These are phyloP conservation scores for Lophium mytilinum DNA, from an alignment of 495 filamentous ascomycete genomes.

Conservation along the genomic window DNA sequence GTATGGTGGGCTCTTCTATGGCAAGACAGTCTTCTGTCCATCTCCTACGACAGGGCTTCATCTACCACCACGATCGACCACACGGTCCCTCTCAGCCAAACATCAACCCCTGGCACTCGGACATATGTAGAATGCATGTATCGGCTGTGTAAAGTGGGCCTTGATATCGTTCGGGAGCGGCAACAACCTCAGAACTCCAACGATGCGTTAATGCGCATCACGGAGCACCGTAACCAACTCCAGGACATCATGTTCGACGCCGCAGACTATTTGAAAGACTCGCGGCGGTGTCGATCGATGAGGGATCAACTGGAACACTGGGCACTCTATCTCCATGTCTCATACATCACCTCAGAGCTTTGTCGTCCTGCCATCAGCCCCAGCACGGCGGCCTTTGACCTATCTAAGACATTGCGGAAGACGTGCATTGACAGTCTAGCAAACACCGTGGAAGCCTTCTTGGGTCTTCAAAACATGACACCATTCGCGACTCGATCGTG, in stretches of 20 bases:
- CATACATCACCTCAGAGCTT: slow-evolving; percentile 53
- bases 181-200: slow-evolving; percentile 38
- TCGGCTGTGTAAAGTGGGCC: slow-evolving; percentile 42
- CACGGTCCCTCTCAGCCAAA: slow-evolving; percentile 40
- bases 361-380: slow-evolving; percentile 52
- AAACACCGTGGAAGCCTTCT: slow-evolving; percentile 60
- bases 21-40: slow-evolving; percentile 54
- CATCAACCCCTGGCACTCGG: slow-evolving; percentile 36
- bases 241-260: slow-evolving; percentile 45
- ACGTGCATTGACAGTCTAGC: slow-evolving; percentile 55
- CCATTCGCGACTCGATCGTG: slow-evolving; percentile 57
- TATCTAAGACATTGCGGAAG: slow-evolving; percentile 38
- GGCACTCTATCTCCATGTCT: slow-evolving; percentile 49
- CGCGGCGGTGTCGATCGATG: slow-evolving; percentile 38
- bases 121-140: slow-evolving; percentile 50
- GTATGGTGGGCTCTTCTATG: slow-evolving; percentile 52
- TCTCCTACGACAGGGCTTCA: slow-evolving; percentile 52
- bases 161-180: slow-evolving; percentile 52
- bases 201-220: slow-evolving; percentile 40
- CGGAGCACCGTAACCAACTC: slow-evolving; percentile 44
- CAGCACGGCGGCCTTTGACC: slow-evolving; percentile 34
- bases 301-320: slow-evolving; percentile 49
- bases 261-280: slow-evolving; percentile 45
- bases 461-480: slow-evolving; percentile 59
- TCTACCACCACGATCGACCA: slow-evolving; percentile 44